Evolutionary conservation across 2,329 filamentous ascomycete species (phyloP).

Genomic region (Boeremia exigua): DNA sequence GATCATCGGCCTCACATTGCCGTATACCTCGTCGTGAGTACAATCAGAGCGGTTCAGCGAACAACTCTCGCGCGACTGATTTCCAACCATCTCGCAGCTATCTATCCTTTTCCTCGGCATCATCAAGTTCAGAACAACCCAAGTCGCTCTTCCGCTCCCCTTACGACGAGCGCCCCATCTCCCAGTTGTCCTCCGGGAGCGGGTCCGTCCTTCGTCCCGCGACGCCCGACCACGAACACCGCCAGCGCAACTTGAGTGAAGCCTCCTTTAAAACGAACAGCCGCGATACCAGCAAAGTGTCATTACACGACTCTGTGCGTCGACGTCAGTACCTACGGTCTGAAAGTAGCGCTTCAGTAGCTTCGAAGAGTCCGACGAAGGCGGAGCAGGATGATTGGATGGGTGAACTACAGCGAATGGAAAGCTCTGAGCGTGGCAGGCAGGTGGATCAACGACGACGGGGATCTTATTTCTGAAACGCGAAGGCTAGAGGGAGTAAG

Average conservation of each 20-base stretch:
- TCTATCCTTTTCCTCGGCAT: slow-evolving; percentile 1
- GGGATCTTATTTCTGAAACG: not conserved
- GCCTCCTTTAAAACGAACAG: not conserved
- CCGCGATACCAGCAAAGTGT: not conserved
- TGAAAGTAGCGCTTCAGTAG: not conserved
- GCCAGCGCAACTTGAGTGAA: not conserved
- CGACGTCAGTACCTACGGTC: not conserved
- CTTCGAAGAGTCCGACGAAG: not conserved
- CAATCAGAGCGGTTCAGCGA: not conserved
- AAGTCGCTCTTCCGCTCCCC: not conserved
- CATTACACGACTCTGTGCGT: not conserved
- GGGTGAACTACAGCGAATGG: slow-evolving; percentile 18
- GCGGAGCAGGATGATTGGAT: slow-evolving; percentile 14
- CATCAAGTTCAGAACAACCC: not conserved
- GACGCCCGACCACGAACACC: slow-evolving; percentile 2
- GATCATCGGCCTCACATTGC: not conserved
- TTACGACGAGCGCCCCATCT: not conserved
- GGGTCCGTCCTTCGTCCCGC: not conserved
- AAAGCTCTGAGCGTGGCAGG: slow-evolving; percentile 11
- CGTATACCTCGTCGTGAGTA: not conserved
- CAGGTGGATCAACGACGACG: slow-evolving; percentile 1
- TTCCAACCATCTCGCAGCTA: not conserved
- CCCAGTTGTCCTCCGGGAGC: not conserved
- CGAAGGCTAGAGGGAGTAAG: not conserved
- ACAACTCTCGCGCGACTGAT: no score